Evolutionary conservation across 352 stramenopile genomes (phyloP).

Genomic region (Phytopythium sindhum): DNA sequence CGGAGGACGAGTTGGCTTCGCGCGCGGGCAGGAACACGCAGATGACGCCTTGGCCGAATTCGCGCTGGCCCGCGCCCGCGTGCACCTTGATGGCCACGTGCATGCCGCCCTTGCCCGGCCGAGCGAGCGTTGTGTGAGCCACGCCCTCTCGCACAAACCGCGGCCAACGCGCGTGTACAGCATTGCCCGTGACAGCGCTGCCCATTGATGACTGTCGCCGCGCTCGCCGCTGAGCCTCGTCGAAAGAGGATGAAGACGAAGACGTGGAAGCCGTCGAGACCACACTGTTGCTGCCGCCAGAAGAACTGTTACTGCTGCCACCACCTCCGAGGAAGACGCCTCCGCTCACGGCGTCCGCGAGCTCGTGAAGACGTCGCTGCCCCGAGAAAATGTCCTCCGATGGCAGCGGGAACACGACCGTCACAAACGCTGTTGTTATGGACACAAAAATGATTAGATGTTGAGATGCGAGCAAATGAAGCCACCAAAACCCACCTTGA

Average conservation of each 20-base stretch:
- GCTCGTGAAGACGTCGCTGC: slow-evolving; percentile 76
- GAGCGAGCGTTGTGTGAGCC: slow-evolving; percentile 53
- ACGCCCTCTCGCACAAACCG: slow-evolving; percentile 50
- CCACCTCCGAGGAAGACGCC: slow-evolving; percentile 41
- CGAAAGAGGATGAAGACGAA: neutral
- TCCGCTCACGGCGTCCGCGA: slow-evolving; percentile 63
- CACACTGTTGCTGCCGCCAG: neutral
- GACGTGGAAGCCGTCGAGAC: neutral
- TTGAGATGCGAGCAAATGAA: neutral
- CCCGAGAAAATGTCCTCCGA: slow-evolving; percentile 83
- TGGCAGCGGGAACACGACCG: slow-evolving; percentile 72
- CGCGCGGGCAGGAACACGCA: slow-evolving; percentile 39
- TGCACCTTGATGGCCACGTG: slow-evolving; percentile 76
- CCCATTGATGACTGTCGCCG: slow-evolving; percentile 7
- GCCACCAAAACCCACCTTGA: slow-evolving; percentile 13
- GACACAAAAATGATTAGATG: neutral
- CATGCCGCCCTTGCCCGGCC: slow-evolving; percentile 48
- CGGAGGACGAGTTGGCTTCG: slow-evolving; percentile 11
- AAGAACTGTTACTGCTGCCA: neutral
- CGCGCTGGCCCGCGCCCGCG: slow-evolving; percentile 33
- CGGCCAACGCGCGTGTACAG: slow-evolving; percentile 40
- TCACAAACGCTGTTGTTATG: slow-evolving; percentile 37
- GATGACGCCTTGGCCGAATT: slow-evolving; percentile 67
- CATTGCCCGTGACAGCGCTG: slow-evolving; percentile 42
- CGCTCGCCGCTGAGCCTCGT: slow-evolving; percentile 14